phyloP scores from a whole-genome alignment of 2,329 filamentous ascomycete genomes.

The Huntiella abstrusa region DNA sequence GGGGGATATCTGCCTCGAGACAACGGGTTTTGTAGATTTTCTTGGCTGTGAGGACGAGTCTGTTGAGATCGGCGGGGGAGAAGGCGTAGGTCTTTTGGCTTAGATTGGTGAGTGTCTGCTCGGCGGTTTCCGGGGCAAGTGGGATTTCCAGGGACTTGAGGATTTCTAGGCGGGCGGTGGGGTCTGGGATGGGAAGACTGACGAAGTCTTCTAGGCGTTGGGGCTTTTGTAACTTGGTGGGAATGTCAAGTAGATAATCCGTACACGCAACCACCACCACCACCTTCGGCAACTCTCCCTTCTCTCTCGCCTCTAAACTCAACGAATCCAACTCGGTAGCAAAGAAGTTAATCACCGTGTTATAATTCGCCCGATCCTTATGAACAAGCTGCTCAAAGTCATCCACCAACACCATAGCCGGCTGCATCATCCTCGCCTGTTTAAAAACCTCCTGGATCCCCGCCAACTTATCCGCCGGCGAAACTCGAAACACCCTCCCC shows the following conservation, averaged over 20 bases:
- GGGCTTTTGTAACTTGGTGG: slow-evolving; percentile 44
- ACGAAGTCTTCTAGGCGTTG: slow-evolving; percentile 50
- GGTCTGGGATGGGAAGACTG: slow-evolving; percentile 60
- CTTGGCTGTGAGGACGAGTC: slow-evolving; percentile 30
- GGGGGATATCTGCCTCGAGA: slow-evolving; percentile 14
- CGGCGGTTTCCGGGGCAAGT: slow-evolving; percentile 27
- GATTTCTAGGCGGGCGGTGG: slow-evolving; percentile 52
- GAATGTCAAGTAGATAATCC: slow-evolving; percentile 54
- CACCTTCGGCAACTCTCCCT: slow-evolving; percentile 32
- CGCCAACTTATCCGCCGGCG: slow-evolving; percentile 34
- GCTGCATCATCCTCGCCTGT: slow-evolving; percentile 47
- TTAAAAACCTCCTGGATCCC: slow-evolving; percentile 50
- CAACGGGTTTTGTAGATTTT: slow-evolving; percentile 17
- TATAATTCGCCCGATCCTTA: slow-evolving; percentile 34
- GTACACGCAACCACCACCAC: slow-evolving; percentile 56
- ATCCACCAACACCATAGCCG: slow-evolving; percentile 65
- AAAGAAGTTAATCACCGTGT: slow-evolving; percentile 31
- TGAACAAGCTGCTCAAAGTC: slow-evolving; percentile 52
- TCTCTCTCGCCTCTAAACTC: slow-evolving; percentile 20
- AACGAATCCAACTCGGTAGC: slow-evolving; percentile 38
- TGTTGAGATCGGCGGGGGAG: slow-evolving; percentile 58
- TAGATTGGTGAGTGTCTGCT: slow-evolving; percentile 37
- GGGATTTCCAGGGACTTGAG: slow-evolving; percentile 38
- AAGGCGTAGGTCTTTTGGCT: slow-evolving; percentile 72
- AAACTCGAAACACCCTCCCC: slow-evolving; percentile 47